Base-by-base conservation (phyloP, 2,329 filamentous ascomycete genomes). In the Epichloe sibirici region DNA sequence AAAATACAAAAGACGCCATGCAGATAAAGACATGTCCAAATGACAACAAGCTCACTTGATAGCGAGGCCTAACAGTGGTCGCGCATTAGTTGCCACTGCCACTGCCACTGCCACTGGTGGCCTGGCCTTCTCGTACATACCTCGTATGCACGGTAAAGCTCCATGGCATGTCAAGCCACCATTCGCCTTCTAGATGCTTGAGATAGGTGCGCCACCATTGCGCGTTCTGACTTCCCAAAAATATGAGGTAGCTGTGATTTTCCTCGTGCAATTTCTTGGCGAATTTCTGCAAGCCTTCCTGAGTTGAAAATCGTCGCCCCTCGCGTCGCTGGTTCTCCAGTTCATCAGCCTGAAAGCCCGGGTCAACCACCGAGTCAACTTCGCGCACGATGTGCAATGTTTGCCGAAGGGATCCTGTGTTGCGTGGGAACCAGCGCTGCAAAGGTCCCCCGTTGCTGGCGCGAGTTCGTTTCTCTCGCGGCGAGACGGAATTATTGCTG, bases 141-240 rank as follows among this genome's bases (percentile, higher is more conserved):
- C 57, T 55, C 21, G 51, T 54, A 38, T 58, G 59, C 51, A 58
- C 55, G 15, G 57, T 58, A 35, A 59, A 57, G 7, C 57, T 56
- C 62, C 62, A 64, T 5, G 59, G 57, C 56, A 62, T 58, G 38
- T 61, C 55, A 46, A 62, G 49, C 61, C 62, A 64, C 61, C 62
- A 63, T 51, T 60, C 57, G 12, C 61, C 61, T n/a, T 56, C 46
- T 17, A 64, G 45, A 34, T 60, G 54, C 51, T 62, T 56, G 39
- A 64, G 51, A 49, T 61, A 56, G 45, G 54, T 55, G 48, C 54
- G 47, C 57, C 61, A 64, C 62, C 62, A 64, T 57, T 59, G 57
- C 44, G 57, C 56, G 31, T 64, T 61, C 38, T 60, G 57, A 39
- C 58, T 58, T 13, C 62, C 62, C 17, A 63, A 45, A 35, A 64